These are phyloP conservation scores for Parafenestella ontariensis DNA, from an alignment of 2,329 filamentous ascomycete genomes.

Conservation along the genomic window DNA sequence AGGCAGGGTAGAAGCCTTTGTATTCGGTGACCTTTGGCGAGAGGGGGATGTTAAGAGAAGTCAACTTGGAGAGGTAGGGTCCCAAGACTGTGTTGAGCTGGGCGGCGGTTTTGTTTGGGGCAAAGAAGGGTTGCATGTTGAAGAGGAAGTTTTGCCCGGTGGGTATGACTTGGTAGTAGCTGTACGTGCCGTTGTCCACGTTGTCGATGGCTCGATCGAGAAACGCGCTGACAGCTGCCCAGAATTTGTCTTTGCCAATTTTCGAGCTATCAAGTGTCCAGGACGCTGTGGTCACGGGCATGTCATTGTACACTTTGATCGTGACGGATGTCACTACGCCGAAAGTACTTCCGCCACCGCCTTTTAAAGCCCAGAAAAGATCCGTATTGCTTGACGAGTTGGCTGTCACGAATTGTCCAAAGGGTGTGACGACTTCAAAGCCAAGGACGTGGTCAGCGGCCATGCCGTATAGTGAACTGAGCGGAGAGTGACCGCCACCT, in stretches of 20 bases:
- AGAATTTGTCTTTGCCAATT: conserved; percentile 39
- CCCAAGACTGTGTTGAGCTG: conserved; percentile 19
- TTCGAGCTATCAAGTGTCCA: conserved; percentile 35
- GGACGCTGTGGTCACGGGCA: conserved; percentile 38
- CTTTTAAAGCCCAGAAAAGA: conserved; percentile 37
- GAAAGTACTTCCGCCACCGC: conserved; percentile 37
- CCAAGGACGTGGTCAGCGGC: conserved; percentile 38
- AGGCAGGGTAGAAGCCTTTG: conserved; percentile 34
- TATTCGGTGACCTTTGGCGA: conserved; percentile 41
- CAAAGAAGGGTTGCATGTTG: conserved; percentile 31
- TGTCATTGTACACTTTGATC: conserved; percentile 34
- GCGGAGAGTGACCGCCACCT: conserved; percentile 62
- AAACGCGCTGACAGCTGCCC: conserved; percentile 21
- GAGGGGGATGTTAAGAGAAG: conserved; percentile 31
- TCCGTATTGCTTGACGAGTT: conserved; percentile 27
- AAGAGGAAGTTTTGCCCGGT: conserved; percentile 21
- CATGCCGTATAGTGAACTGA: conserved; percentile 54
- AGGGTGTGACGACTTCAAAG: conserved; percentile 31
- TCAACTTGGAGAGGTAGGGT: conserved; percentile 20
- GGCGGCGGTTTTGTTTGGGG: conserved; percentile 26
- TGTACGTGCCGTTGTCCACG: conserved; percentile 20
- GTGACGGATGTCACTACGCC: conserved; percentile 37
- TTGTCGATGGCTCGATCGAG: conserved; percentile 5
- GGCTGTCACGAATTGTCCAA: conserved; percentile 31
- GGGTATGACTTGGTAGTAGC: conserved; percentile 10